A percentile compares a stretch with the other conserved stretches of the same genome.
Conservation (phyloP, 1,284 basidiomycete species). For the Cryptococcus sp. region DNA sequence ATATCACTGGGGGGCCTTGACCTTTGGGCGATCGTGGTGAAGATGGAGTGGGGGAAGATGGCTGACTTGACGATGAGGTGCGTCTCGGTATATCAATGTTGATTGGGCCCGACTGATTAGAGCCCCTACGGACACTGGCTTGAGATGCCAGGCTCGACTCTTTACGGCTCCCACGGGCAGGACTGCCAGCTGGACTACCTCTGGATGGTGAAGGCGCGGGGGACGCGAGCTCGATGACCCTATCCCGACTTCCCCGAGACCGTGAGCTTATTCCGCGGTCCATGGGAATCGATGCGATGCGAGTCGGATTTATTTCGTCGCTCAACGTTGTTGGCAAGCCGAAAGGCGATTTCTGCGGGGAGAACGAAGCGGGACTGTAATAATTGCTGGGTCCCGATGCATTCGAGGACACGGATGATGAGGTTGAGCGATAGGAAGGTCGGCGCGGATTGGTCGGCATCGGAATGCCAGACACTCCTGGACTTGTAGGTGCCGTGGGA, state of each 20-base stretch:
- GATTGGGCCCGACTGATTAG: neutral
- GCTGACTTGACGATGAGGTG: slow-evolving; percentile 10
- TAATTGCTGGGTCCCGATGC: neutral
- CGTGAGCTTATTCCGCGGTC: too few relatives aligned
- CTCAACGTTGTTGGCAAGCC: too few relatives aligned
- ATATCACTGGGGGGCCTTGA: slow-evolving; percentile 13
- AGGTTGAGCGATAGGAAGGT: neutral
- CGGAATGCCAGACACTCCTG: neutral
- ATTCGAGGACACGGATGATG: slow-evolving; percentile 2
- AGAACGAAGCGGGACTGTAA: neutral
- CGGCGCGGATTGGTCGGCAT: neutral
- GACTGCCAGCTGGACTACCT: neutral
- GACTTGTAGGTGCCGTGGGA: neutral
- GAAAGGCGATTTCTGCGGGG: neutral
- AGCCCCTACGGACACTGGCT: neutral
- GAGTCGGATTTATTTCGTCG: too few relatives aligned
- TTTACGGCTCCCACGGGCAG: neutral
- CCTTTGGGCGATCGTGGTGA: slow-evolving; percentile 5
- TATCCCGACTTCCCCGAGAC: too few relatives aligned
- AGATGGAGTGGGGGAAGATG: neutral
- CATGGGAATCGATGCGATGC: too few relatives aligned
- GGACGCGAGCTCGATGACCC: neutral
- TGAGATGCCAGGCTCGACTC: neutral
- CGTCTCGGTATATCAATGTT: slow-evolving; percentile 12
- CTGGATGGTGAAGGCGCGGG: neutral